These are phyloP conservation scores for Candolleomyces efflorescens DNA, from an alignment of 768 basidiomycete species.

Conservation along the genomic window DNA sequence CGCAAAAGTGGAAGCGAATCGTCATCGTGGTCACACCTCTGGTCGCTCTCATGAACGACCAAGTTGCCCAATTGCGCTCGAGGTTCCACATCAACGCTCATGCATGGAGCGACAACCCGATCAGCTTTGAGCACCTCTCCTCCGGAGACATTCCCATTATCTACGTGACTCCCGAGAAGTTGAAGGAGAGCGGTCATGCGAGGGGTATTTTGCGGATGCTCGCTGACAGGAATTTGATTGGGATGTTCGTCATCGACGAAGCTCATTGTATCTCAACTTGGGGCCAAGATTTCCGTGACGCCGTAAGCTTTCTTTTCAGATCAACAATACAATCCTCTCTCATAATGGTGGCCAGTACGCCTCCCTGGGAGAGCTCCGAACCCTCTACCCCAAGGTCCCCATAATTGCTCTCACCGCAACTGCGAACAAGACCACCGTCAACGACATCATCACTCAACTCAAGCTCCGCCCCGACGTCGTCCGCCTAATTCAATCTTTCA, in stretches of 20 bases:
- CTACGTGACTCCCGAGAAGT: conserved; percentile 91
- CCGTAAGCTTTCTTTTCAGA: conserved; percentile 41
- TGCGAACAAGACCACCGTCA: conserved; percentile 71
- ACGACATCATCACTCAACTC: conserved; percentile 75
- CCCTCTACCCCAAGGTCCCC: conserved; percentile 73
- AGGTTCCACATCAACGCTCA: conserved; percentile 64
- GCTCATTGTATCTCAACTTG: conserved; percentile 93
- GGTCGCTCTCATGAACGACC: conserved; percentile 85
- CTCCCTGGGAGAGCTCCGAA: conserved; percentile 61
- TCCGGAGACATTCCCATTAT: conserved; percentile 30
- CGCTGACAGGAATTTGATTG: conserved; percentile 54
- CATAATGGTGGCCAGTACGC: conserved; percentile 49
- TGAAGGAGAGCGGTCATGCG: conserved; percentile 58
- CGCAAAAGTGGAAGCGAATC: conserved; percentile 71
- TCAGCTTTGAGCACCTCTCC: conserved; percentile 44
- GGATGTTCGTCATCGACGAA: conserved; percentile 93
- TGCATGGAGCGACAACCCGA: conserved; percentile 53
- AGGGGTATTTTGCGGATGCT: conserved; percentile 54
- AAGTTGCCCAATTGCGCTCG: conserved; percentile 61
- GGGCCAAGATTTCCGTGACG: conserved; percentile 91
- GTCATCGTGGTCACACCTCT: conserved; percentile 91
- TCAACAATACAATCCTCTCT: neutral
- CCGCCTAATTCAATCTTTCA: conserved; percentile 80
- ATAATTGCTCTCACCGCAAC: conserved; percentile 98
- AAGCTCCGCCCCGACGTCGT: conserved; percentile 48